Conservation (phyloP, 805 yeast genomes). For the Huiozyma naganishii region DNA sequence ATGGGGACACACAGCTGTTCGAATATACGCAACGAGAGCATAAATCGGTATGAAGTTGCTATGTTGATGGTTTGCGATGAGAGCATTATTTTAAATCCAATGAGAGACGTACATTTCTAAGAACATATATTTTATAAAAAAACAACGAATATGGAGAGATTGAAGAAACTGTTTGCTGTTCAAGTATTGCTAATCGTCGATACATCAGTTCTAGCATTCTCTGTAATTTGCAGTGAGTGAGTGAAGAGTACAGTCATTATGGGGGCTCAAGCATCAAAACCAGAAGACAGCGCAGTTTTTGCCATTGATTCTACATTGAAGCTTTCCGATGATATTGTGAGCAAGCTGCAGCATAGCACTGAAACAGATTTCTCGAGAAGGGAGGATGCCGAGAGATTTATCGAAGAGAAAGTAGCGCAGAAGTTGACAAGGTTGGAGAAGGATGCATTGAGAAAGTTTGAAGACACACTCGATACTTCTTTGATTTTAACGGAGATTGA, state of each 20-base stretch:
- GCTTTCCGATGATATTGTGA: slow-evolving; percentile 51
- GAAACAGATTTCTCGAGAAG: slow-evolving; percentile 66
- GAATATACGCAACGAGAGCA: too few species aligned
- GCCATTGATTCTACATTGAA: slow-evolving; percentile 48
- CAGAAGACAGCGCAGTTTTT: slow-evolving; percentile 13
- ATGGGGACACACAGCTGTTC: too few species aligned
- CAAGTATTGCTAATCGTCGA: too few species aligned
- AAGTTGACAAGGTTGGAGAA: slow-evolving; percentile 45
- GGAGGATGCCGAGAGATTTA: slow-evolving; percentile 54
- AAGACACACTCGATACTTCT: slow-evolving; percentile 36
- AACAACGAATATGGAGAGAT: too few species aligned
- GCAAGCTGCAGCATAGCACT: slow-evolving; percentile 48
- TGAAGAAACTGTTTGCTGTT: too few species aligned
- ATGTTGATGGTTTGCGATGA: too few species aligned
- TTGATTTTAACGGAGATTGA: slow-evolving; percentile 26
- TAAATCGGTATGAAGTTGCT: too few species aligned
- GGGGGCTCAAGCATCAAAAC: slow-evolving; percentile 55
- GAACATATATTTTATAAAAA: too few species aligned
- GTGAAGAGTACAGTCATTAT: slow-evolving; percentile 20
- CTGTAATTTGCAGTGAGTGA: neutral
- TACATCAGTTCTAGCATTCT: too few species aligned
- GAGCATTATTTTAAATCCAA: too few species aligned
- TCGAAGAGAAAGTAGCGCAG: slow-evolving; percentile 53
- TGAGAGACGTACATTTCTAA: too few species aligned
- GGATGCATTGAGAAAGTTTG: slow-evolving; percentile 42